phyloP scores from a whole-genome alignment of 2,329 filamentous ascomycete genomes.

The Thielaviopsis euricoi region DNA sequence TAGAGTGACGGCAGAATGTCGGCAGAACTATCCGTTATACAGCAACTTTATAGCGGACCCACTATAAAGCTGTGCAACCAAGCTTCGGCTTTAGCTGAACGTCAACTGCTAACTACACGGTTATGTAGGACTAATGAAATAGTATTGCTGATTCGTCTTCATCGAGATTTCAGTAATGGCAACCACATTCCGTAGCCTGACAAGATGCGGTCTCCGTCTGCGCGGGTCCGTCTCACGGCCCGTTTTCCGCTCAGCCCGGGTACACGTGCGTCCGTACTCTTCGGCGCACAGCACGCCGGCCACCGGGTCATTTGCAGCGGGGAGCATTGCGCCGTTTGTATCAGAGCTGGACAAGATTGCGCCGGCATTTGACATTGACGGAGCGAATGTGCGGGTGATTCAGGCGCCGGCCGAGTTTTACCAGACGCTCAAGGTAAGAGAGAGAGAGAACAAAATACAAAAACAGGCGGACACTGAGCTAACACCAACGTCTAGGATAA shows the following conservation, averaged over 20 bases:
- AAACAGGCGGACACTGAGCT: neutral
- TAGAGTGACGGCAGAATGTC: neutral
- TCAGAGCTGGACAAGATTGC: conserved; percentile 73
- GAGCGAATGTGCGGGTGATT: conserved; percentile 65
- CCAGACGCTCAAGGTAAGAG: conserved; percentile 63
- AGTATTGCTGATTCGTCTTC: too few relatives aligned
- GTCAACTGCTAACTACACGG: too few relatives aligned
- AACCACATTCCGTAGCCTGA: neutral
- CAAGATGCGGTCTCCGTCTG: neutral
- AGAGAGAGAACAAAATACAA: neutral
- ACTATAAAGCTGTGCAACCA: neutral
- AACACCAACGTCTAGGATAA: conserved; percentile 38
- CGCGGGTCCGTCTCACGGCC: neutral
- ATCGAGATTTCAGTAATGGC: neutral
- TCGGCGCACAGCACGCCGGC: conserved; percentile 6
- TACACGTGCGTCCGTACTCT: conserved; percentile 5
- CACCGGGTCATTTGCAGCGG: conserved; percentile 14
- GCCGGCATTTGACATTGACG: conserved; percentile 74
- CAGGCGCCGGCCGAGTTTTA: conserved; percentile 81
- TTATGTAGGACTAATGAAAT: too few relatives aligned
- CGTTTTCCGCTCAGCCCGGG: neutral
- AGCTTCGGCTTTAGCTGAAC: neutral
- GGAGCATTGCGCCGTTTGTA: conserved; percentile 35
- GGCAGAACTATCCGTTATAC: neutral
- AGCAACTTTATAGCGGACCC: neutral